These are phyloP conservation scores for Prunus kanzakura DNA, from an alignment of 306 rosid species.

Conservation along the genomic window DNA sequence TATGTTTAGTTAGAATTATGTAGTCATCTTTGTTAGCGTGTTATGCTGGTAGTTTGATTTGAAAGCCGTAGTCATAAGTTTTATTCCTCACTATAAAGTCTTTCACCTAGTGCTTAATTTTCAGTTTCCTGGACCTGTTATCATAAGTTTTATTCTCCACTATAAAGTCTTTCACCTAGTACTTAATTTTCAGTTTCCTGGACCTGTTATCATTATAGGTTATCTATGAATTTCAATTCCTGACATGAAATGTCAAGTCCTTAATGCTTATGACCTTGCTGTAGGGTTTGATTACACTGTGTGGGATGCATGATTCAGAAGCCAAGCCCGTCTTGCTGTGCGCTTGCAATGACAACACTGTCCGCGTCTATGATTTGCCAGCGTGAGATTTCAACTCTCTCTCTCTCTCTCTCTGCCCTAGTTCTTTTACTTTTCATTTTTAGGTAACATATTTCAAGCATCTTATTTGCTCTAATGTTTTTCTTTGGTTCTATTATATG, in stretches of 20 bases:
- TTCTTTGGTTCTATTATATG: slow-evolving; percentile 7
- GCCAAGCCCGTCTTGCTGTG: slow-evolving; percentile 85
- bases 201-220: background rate
- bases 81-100: background rate
- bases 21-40: background rate
- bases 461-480: background rate
- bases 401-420: background rate
- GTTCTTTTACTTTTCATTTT: background rate
- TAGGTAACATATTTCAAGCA: background rate
- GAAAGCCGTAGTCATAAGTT: background rate
- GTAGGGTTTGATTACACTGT: slow-evolving; percentile 78
- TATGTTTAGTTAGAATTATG: background rate
- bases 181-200: background rate
- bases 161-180: background rate
- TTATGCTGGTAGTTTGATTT: background rate
- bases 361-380: slow-evolving; percentile 89
- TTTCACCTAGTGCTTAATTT: background rate
- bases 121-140: background rate
- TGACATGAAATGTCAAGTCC: background rate
- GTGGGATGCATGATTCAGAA: slow-evolving; percentile 90
- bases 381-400: slow-evolving; percentile 62
- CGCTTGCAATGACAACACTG: slow-evolving; percentile 83
- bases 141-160: background rate
- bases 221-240: background rate
- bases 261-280: slow-evolving; percentile 11